These are phyloP conservation scores for Dioszegia aurantiaca DNA, from an alignment of 768 basidiomycete genomes.

Conservation along the genomic window DNA sequence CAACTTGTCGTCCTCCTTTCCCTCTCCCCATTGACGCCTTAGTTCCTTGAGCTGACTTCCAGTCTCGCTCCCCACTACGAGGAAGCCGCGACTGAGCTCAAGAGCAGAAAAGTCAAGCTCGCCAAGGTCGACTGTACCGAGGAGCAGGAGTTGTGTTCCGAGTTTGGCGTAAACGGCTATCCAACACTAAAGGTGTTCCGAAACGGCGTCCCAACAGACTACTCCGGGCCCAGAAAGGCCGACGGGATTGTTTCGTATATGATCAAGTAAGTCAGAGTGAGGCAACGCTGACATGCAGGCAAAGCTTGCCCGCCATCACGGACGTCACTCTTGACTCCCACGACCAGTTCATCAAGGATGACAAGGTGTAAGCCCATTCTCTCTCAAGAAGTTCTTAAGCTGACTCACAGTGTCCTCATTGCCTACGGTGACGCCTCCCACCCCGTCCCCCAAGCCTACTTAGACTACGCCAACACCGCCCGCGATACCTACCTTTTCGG, in stretches of 20 bases:
- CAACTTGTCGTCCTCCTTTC: too few species aligned
- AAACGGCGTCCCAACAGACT: conserved; percentile 74
- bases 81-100: conserved; percentile 82
- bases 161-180: conserved; percentile 86
- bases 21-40: too few species aligned
- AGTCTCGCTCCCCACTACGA: conserved; percentile 88
- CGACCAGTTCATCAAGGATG: conserved; percentile 78
- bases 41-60: too few species aligned
- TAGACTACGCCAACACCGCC: conserved; percentile 73
- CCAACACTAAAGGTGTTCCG: conserved; percentile 91
- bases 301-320: conserved; percentile 89
- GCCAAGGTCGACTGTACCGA: conserved; percentile 98
- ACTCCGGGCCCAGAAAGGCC: conserved; percentile 82
- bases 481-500: conserved; percentile 95
- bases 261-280: conserved; percentile 65
- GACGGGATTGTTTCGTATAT: conserved; percentile 97
- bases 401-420: conserved; percentile 62
- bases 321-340: conserved; percentile 72
- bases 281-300: conserved; percentile 55
- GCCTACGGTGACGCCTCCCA: conserved; percentile 75
- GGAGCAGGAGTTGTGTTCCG: conserved; percentile 82
- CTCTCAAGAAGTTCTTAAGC: background rate
- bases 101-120: conserved; percentile 77
- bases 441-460: conserved; percentile 74
- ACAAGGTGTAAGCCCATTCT: conserved; percentile 65